These are phyloP conservation scores for Ceratopteris richardii DNA, from an alignment of 75 land plant genomes.

Conservation along the genomic window DNA sequence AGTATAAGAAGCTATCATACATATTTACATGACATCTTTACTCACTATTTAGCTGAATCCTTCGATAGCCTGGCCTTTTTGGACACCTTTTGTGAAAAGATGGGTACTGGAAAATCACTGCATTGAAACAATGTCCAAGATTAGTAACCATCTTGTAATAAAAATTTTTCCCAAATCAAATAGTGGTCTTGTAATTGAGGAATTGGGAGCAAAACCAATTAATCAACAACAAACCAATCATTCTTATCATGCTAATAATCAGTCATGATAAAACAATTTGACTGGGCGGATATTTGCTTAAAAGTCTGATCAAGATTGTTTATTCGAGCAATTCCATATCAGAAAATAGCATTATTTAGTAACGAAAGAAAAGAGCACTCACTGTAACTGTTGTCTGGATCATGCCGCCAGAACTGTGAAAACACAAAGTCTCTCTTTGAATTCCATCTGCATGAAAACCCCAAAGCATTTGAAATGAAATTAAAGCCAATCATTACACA, in stretches of 20 bases:
- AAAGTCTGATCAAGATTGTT: too few relatives aligned
- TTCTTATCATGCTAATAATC: not conserved
- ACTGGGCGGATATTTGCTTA: too few relatives aligned
- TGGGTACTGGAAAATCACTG: conserved; percentile 77
- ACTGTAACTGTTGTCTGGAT: conserved; percentile 79
- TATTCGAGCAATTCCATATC: too few relatives aligned
- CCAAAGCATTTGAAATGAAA: too few relatives aligned
- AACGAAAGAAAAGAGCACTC: conserved; percentile 13
- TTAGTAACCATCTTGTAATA: not conserved
- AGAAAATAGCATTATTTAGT: too few relatives aligned
- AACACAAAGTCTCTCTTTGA: conserved; percentile 78
- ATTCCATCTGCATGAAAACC: conserved; percentile 45
- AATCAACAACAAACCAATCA: too few relatives aligned
- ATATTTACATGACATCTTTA: too few relatives aligned
- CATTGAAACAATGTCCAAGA: too few relatives aligned
- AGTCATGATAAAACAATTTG: too few relatives aligned
- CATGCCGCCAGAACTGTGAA: conserved; percentile 82
- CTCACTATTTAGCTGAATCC: conserved; percentile 75
- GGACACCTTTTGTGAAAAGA: conserved; percentile 54
- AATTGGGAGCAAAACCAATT: not conserved
- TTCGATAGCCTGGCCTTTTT: conserved; percentile 54
- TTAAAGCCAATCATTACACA: too few relatives aligned
- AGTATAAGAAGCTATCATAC: too few relatives aligned
- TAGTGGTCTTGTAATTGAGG: not conserved
- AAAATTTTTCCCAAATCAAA: not conserved